phyloP scores from a whole-genome alignment of 306 rosid species.

The Citrullus mucosospermus region DNA sequence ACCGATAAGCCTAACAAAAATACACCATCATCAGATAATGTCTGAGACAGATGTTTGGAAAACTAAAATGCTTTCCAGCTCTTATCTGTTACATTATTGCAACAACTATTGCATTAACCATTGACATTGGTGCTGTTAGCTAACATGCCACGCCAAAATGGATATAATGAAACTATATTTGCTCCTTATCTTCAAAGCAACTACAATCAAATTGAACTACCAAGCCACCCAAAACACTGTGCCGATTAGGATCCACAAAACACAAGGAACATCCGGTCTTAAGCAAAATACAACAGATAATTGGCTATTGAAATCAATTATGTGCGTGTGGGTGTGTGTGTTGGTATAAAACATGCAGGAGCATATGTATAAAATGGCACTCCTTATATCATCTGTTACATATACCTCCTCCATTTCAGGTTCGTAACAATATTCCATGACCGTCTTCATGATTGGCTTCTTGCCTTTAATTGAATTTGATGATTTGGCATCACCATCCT shows the following conservation, averaged over 20 bases:
- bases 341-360: too few species aligned
- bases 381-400: background rate
- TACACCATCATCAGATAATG: background rate
- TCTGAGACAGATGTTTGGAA: background rate
- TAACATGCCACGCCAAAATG: background rate
- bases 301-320: too few species aligned
- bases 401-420: slow-evolving; percentile 98
- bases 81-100: background rate
- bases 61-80: background rate
- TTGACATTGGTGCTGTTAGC: background rate
- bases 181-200: background rate
- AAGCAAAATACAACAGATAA: background rate
- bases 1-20: slow-evolving; percentile 63
- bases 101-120: background rate
- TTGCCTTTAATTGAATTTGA: slow-evolving; percentile 64
- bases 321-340: too few species aligned
- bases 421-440: slow-evolving; percentile 97
- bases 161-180: background rate
- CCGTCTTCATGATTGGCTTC: slow-evolving; percentile 58
- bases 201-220: background rate
- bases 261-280: background rate
- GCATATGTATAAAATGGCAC: background rate
- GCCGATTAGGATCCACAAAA: background rate
- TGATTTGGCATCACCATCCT: slow-evolving; percentile 55
- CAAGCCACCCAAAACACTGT: background rate